Base-by-base conservation (phyloP, 306 rosid genomes). In the Sindora glabra region DNA sequence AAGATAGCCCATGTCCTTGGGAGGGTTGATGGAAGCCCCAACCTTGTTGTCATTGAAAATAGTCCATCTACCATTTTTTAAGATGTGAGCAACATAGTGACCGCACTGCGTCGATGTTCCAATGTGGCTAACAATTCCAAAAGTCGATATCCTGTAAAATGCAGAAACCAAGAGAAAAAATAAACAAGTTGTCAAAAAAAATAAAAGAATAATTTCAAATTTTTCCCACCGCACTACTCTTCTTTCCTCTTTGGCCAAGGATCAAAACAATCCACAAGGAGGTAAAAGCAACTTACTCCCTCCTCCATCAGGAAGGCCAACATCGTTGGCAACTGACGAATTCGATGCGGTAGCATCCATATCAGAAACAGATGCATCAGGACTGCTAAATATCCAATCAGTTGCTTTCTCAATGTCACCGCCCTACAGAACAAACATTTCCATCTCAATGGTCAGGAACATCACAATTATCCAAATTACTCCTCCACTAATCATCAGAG, bases 371-470 rank as follows among this genome's bases (percentile, higher is more conserved):
- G 89, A 86, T 50, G 83, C 89, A 48, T 79, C 82, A 5, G 94
- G 97, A 79, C 84, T 86, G 87, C 41, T 86, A 69, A 94, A 89
- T 65, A 94, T 94, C 99, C 96, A 94, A 76, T 94, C 99, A 4
- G 99, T 89, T 14, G 99, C 99, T 79, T 84, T 94, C 82, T 86
- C 99, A 64, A 94, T 84, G 77, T 94, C 94, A 67, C 87, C 91
- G 36, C 86, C 90, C 99, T 94, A 51, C 56, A 77, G 45, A 40
- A 33, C 62, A 60, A 61, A 6, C 3, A 17, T 53, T 56, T 65
- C 46, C 30, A 56, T 17, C 62, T 17, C 62, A 34, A 6, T 26
- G 32, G 41, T 48, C 33, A 63, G 17, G 24, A 48, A 42, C 37
- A 48, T 53, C 3, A n/a, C 26, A 52, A 21, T 23, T 46, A 38